Conservation (phyloP, 1,284 basidiomycete genomes). For the Puccinia hordei region DNA sequence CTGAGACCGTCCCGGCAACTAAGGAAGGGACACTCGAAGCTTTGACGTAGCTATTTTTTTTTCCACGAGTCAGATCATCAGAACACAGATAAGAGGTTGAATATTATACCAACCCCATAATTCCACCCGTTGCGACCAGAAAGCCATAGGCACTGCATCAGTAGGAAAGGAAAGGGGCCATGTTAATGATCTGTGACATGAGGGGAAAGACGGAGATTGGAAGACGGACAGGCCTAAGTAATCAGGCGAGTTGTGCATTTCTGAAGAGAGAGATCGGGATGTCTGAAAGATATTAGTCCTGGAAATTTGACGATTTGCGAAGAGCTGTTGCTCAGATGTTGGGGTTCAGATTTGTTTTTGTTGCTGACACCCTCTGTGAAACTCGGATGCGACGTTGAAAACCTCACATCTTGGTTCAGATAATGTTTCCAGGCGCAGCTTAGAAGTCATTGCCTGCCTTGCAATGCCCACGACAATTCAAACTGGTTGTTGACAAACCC, state of each 20-base stretch:
- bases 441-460: too few relatives aligned
- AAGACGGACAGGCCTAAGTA: constrained; percentile 12
- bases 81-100: background rate
- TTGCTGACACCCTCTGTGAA: too few relatives aligned
- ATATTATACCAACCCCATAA: constrained; percentile 27
- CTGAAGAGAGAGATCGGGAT: background rate
- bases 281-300: background rate
- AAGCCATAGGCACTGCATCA: constrained; percentile 32
- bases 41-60: constrained; percentile 21
- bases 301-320: too few relatives aligned
- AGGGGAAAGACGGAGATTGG: background rate
- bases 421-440: too few relatives aligned
- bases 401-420: too few relatives aligned
- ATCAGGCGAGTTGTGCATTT: background rate
- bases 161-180: background rate
- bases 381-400: too few relatives aligned
- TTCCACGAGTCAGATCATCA: too few relatives aligned
- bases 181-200: background rate
- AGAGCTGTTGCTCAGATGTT: too few relatives aligned
- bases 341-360: too few relatives aligned
- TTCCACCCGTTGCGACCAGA: constrained; percentile 34
- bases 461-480: too few relatives aligned
- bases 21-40: constrained; percentile 43
- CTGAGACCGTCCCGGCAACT: constrained; percentile 32
- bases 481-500: too few relatives aligned